These are phyloP conservation scores for Calocybe cyanea DNA, from an alignment of 768 basidiomycete genomes.

Conservation along the genomic window DNA sequence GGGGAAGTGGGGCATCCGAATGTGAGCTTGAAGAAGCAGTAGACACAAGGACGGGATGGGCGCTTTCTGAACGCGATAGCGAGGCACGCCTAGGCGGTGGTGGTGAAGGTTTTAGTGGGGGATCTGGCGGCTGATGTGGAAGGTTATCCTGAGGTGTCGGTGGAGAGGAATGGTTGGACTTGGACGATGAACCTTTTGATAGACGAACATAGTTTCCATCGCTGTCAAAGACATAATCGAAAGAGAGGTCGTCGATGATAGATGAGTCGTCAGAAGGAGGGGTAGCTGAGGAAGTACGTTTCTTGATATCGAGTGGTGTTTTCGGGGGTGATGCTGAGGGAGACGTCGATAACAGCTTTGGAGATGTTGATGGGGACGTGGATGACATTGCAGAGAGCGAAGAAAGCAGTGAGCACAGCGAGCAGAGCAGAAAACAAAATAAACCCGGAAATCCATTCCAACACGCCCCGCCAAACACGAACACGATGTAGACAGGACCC, in stretches of 20 bases:
- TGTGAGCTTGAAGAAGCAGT: conserved; percentile 18
- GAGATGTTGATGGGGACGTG: conserved; percentile 15
- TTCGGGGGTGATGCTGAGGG: conserved; percentile 36
- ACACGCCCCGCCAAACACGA: conserved; percentile 12
- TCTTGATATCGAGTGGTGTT: conserved; percentile 33
- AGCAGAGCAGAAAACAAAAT: conserved; percentile 17
- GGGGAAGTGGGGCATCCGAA: conserved; percentile 28
- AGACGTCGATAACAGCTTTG: conserved; percentile 15
- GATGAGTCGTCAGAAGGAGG: conserved; percentile 56
- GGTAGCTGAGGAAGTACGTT: conserved; percentile 25
- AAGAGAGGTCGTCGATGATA: conserved; percentile 60
- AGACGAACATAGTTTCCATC: conserved; percentile 54
- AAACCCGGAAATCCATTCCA: conserved; percentile 12
- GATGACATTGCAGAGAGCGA: conserved; percentile 23
- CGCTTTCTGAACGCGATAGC: conserved; percentile 66
- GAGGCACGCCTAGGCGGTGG: conserved; percentile 44
- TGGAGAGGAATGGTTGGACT: conserved; percentile 42
- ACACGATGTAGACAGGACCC: conserved; percentile 32
- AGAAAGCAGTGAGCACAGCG: conserved; percentile 25
- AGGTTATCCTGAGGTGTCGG: conserved; percentile 40
- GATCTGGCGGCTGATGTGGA: conserved; percentile 32
- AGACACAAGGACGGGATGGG: conserved; percentile 42
- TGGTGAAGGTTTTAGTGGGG: conserved; percentile 34
- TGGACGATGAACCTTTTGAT: conserved; percentile 46
- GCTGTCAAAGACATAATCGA: conserved; percentile 57